Evolutionary conservation across 495 filamentous ascomycete genomes (phyloP), one percentile per base, ranked within the genome.

Genomic region (Annulohypoxylon nitens): DNA sequence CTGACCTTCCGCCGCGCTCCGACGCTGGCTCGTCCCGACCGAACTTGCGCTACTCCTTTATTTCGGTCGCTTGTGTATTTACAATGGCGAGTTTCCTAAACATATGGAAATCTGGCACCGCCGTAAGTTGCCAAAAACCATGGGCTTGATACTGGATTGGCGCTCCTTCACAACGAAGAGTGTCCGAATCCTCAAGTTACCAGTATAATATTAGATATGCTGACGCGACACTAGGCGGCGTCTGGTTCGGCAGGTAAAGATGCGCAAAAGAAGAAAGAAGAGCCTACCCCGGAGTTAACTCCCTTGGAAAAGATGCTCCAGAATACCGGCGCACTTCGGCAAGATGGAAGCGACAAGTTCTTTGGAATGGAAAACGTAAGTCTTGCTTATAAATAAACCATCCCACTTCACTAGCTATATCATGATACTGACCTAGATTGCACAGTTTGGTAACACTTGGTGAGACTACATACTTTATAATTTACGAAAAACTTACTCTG

Each of bases 351-450:
- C 80, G 96, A 99, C 82, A 97, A 97, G 85, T 98, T 97, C 83
- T 98, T 95, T 84, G 96, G 97, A 2, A 90, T 98, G 85, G 96
- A 98, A 82, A 99, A 99, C 84, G 94, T 98, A 85, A 86, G 93
- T 81, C 12, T 41, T 20, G 30, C 23, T 62, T 18, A 11, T 45
- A 20, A 53, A 11, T 36, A 39, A 2, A 9, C 36, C 8, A 48
- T 25, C 60, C 67, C 64, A 30, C 30, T 59, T 55, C 30, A 37
- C 30, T 8, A 23, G 5, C 3, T 30, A 25, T 51, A 65, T n/a
- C 25, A 61, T 18, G 16, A 62, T 51, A 57, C 77, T 79, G 25
- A 75, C 69, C 67, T 73, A 76, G 63, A 81, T 75, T 47, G 59
- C 33, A 30, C 58, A 98, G 94, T 97, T 95, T 82, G 96, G 96